phyloP scores from a whole-genome alignment of 1,284 basidiomycete genomes.

The Leccinum subrobustum region DNA sequence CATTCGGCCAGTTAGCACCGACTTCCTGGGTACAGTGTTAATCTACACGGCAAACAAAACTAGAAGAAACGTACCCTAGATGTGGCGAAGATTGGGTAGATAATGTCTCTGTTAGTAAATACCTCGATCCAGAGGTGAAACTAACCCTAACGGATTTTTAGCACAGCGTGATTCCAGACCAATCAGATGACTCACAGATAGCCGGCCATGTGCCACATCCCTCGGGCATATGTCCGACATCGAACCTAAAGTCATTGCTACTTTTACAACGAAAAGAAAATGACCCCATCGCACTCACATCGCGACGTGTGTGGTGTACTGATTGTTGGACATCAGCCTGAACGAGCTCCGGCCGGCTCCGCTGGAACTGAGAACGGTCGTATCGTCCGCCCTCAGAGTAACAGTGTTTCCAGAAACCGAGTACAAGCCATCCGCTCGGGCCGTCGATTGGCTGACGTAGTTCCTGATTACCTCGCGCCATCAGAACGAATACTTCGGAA shows the following conservation, averaged over 20 bases:
- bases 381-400: conserved; percentile 38
- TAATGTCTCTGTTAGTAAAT: not conserved
- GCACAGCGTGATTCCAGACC: not conserved
- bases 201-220: conserved; percentile 44
- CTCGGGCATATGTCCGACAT: conserved; percentile 38
- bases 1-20: conserved; percentile 19
- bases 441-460: conserved; percentile 48
- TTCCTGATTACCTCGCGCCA: conserved; percentile 35
- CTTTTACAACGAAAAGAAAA: not conserved
- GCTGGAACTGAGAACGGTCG: conserved; percentile 28
- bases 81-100: not conserved
- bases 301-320: conserved; percentile 37
- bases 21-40: conserved; percentile 18
- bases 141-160: conserved; percentile 21
- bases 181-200: conserved; percentile 22
- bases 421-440: conserved; percentile 44
- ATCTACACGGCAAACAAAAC: not conserved
- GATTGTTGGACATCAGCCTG: conserved; percentile 32
- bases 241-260: conserved; percentile 25
- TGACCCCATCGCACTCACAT: conserved; percentile 26
- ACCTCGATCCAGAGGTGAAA: not conserved
- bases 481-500: not conserved
- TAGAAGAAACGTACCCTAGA: conserved; percentile 15
- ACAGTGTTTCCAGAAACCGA: conserved; percentile 46
- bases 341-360: conserved; percentile 40